Evolutionary conservation across 352 stramenopile species (phyloP), one percentile per base, ranked within the genome.

Genomic region (Phytophthora pistaciae): DNA sequence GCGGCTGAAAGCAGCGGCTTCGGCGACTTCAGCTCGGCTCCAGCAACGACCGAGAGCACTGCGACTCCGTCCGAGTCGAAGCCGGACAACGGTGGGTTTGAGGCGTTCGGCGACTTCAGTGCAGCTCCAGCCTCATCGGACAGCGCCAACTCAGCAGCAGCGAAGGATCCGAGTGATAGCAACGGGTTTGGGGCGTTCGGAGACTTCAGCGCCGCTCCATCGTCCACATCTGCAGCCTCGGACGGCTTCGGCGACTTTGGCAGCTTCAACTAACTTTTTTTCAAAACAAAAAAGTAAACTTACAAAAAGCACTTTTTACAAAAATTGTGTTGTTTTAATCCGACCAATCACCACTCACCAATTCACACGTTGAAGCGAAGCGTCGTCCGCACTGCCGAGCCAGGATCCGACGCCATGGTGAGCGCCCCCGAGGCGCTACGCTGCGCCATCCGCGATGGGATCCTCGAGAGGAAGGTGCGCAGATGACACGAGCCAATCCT

Each of bases 381-480:
- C 66, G 77, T 71, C 70, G 78, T 66, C 21, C 13, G 36, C 14
- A 38, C 27, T 57, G 36, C 18, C 3, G 6, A 52, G 53, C 54
- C 48, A 16, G 31, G 68, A 66, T 68, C 54, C 40, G 56, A 67
- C 66, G 49, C 21, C 53, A 94, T 93, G 85, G 85, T 94, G 71
- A 92, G 84, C 63, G 85, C 79, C 2, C 67, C 72, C 3, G 88
- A 94, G 60, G 87, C 85, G 54, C 83, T 85, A 23, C 77, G 74
- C 20, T 60, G 68, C 23, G 83, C 87, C 49, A 74, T 94, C 20
- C 79, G 82, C 52, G 85, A 90, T 42, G 87, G 85, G 9, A 56
- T 77, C 7, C 68, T 94, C 13, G 87, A 94, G 74, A 88, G 91
- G 64, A 84, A 81, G 68, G 83, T 89, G 72, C 33, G 66, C 68